Evolutionary conservation across 2,329 filamentous ascomycete species (phyloP), one percentile per base, ranked within the genome.

Genomic region (Colletotrichum theobromicola): DNA sequence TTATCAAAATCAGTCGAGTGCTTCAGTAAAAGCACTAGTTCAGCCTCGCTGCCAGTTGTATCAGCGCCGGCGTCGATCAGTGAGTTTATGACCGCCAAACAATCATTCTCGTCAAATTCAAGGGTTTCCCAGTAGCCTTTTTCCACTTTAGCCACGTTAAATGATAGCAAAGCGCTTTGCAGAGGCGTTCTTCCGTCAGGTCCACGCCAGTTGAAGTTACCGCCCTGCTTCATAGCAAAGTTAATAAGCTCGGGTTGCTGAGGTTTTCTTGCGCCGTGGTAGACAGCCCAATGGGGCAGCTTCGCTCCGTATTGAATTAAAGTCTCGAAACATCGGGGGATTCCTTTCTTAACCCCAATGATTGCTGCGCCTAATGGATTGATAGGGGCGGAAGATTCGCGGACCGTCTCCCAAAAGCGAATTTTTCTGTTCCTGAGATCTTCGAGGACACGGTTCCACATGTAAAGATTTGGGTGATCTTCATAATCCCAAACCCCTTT

Each of bases 11-110:
- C n/a, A 26, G 7, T 26, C n/a, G 12, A 53, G 5, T 8, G 10
- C 0, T 26, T 1, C 5, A 53, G 21, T 0, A 53, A 5, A 15
- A 15, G n/a, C 7, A 0, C 7, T 0, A 53, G 46, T 0, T 53
- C n/a, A 53, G 24, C n/a, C 13, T 53, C 46, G 12, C 0, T 53
- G 5, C 21, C 46, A 1, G 1, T 9, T 2, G 46, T 53, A 13
- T 53, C 46, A 4, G 46, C 46, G 24, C 46, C 46, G 0, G n/a
- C 46, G 0, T 1, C 1, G 1, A 53, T n/a, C 12, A 53, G 2
- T 7, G 46, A 13, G 2, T 7, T 53, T 4, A 53, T 53, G 0
- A 53, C 2, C 46, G 1, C 10, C 46, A 53, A 8, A 26, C 10
- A 53, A 53, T 26, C 10, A 4, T 53, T 0, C 0, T 8, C 24